phyloP scores from a whole-genome alignment of 139 green algal species.

The Ettlia oleoabundans region DNA sequence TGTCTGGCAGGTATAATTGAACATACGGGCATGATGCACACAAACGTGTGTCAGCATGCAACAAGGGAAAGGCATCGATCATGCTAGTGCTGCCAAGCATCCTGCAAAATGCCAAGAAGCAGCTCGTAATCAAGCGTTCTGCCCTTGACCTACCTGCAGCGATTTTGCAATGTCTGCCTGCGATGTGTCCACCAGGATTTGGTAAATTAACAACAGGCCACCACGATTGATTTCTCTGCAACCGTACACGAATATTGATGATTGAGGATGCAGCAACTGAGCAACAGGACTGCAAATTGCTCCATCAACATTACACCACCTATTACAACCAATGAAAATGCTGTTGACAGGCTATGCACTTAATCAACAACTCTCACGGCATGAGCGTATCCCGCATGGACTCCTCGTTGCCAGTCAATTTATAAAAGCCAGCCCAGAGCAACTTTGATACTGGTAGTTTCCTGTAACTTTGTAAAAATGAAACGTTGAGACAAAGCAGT shows the following conservation, averaged over 20 bases:
- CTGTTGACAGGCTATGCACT: too few relatives aligned
- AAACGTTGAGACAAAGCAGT: too few relatives aligned
- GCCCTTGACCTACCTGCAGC: conserved; percentile 8
- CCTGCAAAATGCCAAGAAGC: neutral
- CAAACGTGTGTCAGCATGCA: too few relatives aligned
- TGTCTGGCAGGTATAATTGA: too few relatives aligned
- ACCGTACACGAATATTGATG: neutral
- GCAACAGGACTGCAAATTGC: neutral
- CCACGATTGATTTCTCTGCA: conserved; percentile 49
- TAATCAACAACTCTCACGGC: conserved; percentile 46
- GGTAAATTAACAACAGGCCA: conserved; percentile 49
- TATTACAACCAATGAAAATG: too few relatives aligned
- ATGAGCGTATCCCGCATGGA: conserved; percentile 38
- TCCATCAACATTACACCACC: too few relatives aligned
- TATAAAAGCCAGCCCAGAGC: conserved; percentile 32
- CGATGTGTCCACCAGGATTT: conserved; percentile 48
- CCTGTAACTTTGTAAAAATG: neutral
- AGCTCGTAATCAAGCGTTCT: too few relatives aligned
- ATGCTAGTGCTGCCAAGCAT: too few relatives aligned
- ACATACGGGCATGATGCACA: too few relatives aligned
- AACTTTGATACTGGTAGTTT: conserved; percentile 34
- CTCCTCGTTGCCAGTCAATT: conserved; percentile 41
- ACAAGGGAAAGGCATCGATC: too few relatives aligned
- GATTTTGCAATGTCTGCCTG: conserved; percentile 20
- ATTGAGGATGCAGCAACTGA: too few relatives aligned